Conservation (phyloP, 1,139 yeast genomes). For the Pichia sp. region DNA sequence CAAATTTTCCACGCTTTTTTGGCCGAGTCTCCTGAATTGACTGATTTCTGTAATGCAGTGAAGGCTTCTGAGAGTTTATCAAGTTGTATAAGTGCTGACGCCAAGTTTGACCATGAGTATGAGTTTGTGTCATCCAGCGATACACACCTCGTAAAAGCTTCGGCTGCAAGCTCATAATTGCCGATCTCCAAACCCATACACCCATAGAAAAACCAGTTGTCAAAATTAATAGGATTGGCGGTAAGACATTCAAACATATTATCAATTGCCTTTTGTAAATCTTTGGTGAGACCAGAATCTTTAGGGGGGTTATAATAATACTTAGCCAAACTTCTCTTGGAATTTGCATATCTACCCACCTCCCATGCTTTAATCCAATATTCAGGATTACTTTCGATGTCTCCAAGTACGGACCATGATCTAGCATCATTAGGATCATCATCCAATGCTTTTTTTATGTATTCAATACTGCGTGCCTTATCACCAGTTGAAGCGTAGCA, state of each 20-base stretch:
- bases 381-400: conserved; percentile 68
- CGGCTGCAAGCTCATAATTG: conserved; percentile 77
- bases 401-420: conserved; percentile 82
- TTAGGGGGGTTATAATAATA: conserved; percentile 67
- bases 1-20: conserved; percentile 83
- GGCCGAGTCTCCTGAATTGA: conserved; percentile 59
- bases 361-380: conserved; percentile 89
- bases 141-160: conserved; percentile 90
- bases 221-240: conserved; percentile 71
- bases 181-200: conserved; percentile 77
- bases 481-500: conserved; percentile 88
- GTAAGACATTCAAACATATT: conserved; percentile 73
- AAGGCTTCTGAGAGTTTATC: conserved; percentile 74
- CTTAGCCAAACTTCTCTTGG: conserved; percentile 78
- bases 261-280: conserved; percentile 52
- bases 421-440: conserved; percentile 73
- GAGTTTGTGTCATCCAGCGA: conserved; percentile 79
- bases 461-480: conserved; percentile 58
- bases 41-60: conserved; percentile 75
- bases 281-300: conserved; percentile 46
- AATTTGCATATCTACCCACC: conserved; percentile 73
- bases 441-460: conserved; percentile 53
- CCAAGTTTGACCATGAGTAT: conserved; percentile 91
- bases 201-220: conserved; percentile 92
- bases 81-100: conserved; percentile 66